Evolutionary conservation across 805 yeast species (phyloP).

Genomic region (Yarrowia sp.): DNA sequence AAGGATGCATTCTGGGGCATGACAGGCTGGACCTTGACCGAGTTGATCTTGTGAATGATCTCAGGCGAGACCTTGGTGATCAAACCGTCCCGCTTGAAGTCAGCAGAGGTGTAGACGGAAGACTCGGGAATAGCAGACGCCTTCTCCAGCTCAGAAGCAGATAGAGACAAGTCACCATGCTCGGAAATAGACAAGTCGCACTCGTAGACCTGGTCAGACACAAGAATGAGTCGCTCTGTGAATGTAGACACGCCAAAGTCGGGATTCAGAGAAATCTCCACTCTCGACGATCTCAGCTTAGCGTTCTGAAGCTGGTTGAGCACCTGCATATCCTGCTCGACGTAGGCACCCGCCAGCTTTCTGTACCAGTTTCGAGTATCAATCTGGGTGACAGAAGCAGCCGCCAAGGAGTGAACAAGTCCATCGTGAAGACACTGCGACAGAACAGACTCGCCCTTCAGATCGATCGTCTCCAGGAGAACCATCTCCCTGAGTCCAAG

Average conservation of each 20-base stretch:
- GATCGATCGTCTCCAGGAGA: conserved; percentile 17
- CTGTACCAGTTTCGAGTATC: conserved; percentile 32
- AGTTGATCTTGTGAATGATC: conserved; percentile 13
- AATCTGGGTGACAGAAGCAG: neutral
- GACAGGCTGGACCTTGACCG: conserved; percentile 2
- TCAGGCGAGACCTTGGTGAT: neutral
- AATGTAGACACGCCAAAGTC: neutral
- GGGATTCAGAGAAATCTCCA: neutral
- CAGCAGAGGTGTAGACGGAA: neutral
- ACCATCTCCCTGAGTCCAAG: conserved; percentile 9
- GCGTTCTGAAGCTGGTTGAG: conserved; percentile 1
- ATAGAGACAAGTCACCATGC: conserved; percentile 13
- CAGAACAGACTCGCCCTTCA: conserved; percentile 1
- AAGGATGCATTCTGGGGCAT: conserved; percentile 22
- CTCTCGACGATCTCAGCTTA: conserved; percentile 6
- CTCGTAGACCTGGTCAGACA: conserved; percentile 16
- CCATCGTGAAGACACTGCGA: conserved; percentile 16
- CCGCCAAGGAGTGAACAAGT: neutral
- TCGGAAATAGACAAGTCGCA: conserved; percentile 8
- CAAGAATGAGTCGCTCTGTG: conserved; percentile 15
- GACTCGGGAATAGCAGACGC: neutral
- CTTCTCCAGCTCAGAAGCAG: conserved; percentile 1
- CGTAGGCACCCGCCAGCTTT: conserved; percentile 8
- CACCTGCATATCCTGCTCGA: conserved; percentile 24
- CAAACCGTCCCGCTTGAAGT: neutral